Evolutionary conservation across 805 yeast genomes (phyloP), one percentile per base, ranked within the genome.

Genomic region (Spathaspora girioi): DNA sequence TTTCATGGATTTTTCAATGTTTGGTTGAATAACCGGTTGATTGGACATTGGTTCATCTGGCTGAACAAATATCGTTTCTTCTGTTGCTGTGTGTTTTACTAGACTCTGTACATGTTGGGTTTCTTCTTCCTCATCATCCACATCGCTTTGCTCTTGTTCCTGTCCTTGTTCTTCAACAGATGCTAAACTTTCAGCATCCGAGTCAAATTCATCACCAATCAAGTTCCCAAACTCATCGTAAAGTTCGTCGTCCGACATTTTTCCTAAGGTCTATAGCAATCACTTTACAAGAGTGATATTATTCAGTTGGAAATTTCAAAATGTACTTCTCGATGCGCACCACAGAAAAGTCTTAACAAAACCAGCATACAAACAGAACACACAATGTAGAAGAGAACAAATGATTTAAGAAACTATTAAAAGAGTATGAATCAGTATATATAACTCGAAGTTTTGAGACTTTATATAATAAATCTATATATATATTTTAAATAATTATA

Each of bases 221-320:
- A 77, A 74, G 62, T 86, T 86, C 44, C 93, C 93, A 64, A 86
- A 86, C 66, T 90, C 97, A 67, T 90, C 97, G 67, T 86, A 89
- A 26, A 83, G 62, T 54, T 83, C 87, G 20, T 70, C 74, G 59
- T 81, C 87, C 82, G 80, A 81, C 15, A 17, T 48, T 42, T 12
- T 8, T 14, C n/a, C 5, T 5, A 2, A 14, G 10, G 23, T 26
- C 18, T 15, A 40, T 10, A 38, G 5, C 15, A 46, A 14, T 32
- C 26, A 43, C 12, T 15, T 19, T 10, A 11, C 17, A 35, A n/a
- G 14, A 10, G 32, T 5, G 32, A 7, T 29, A 12, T 2, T 29
- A 29, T 29, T 27, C 9, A 27, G 40, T 35, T 35, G 17, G 14
- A 35, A 15, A 35, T 35, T 35, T 35, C 5, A 4, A n/a, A 35